Evolutionary conservation across 176 grass and related monocot species (phyloP), one percentile per base, ranked within the genome.

Genomic region (Hsuehochloa calcarea): DNA sequence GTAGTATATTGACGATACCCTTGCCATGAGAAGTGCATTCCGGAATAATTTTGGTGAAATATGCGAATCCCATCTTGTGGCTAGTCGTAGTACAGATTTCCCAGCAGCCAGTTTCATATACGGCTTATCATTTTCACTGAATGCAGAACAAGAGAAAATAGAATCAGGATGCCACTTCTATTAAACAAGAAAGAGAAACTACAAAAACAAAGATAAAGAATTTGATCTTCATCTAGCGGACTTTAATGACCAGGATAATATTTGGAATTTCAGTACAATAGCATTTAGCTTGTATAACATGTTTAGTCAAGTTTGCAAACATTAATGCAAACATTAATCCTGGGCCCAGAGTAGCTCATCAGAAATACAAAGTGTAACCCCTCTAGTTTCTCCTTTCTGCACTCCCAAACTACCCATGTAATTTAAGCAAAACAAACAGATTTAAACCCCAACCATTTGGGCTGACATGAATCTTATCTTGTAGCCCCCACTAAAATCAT

Each of bases 31-130:
- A 89, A 98, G 85, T 79, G 69, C 77, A 73, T 67, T 77, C 68
- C 85, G 88, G 74, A 98, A 95, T 66, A 90, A 80, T 60, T 95
- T 88, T 74, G 93, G 91, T 69, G 91, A 94, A 80, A 98, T 90
- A 41, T 92, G 86, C 43, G 90, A 83, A 90, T 98, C 93, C 96
- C 96, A 98, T 90, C 79, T 92, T 80, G 87, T 80, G 76, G 96
- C 93, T 67, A 98, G 80, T 44, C 52, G 88, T 74, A 98, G 90
- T 80, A 90, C 77, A 92, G 87, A 98, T 92, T 93, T 98, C 26
- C 68, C 89, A 74, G 91, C 96, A 45, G 85, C 91, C 80, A 91
- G 70, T 92, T 91, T 92, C 62, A 98, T 77, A 76, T 93, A 84
- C 52, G 85, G 84, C 51, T 82, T 86, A 77, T 95, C 96, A 74